Percentiles rank a stretch among this genome's conserved stretches.
Conservation (phyloP, 768 basidiomycete species). For the Collybiopsis confluens region DNA sequence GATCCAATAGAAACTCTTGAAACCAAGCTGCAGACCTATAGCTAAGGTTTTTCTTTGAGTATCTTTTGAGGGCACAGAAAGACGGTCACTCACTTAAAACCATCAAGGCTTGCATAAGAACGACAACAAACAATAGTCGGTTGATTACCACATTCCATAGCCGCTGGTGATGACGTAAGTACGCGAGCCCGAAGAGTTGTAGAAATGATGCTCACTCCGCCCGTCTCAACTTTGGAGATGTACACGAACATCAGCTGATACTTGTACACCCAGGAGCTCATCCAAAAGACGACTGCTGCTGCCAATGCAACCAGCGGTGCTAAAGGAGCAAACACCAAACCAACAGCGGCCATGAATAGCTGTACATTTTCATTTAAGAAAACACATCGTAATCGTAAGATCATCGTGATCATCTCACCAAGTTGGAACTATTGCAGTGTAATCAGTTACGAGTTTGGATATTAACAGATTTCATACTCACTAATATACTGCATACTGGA, state of each 20-base stretch:
- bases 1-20: slow-evolving; percentile 74
- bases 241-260: slow-evolving; percentile 97
- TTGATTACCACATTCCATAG: slow-evolving; percentile 95
- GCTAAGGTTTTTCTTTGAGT: slow-evolving; percentile 37
- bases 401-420: not conserved
- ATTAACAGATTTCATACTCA: slow-evolving; percentile 31
- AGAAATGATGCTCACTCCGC: slow-evolving; percentile 61
- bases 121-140: slow-evolving; percentile 68
- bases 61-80: slow-evolving; percentile 9
- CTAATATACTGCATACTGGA: slow-evolving; percentile 84
- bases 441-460: not conserved
- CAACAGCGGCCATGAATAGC: slow-evolving; percentile 92
- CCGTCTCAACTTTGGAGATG: slow-evolving; percentile 84
- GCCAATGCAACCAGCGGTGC: slow-evolving; percentile 87
- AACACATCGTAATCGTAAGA: slow-evolving; percentile 5
- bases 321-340: slow-evolving; percentile 88
- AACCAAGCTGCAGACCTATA: slow-evolving; percentile 77
- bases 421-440: slow-evolving; percentile 2
- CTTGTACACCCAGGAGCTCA: slow-evolving; percentile 86
- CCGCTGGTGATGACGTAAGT: slow-evolving; percentile 42
- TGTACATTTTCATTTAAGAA: too few relatives aligned
- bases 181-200: not conserved
- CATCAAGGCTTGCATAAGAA: slow-evolving; percentile 88
- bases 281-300: slow-evolving; percentile 83
- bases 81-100: slow-evolving; percentile 63